Conservation (phyloP, 139 green algal species). For the Auxenochlorella protothecoides region DNA sequence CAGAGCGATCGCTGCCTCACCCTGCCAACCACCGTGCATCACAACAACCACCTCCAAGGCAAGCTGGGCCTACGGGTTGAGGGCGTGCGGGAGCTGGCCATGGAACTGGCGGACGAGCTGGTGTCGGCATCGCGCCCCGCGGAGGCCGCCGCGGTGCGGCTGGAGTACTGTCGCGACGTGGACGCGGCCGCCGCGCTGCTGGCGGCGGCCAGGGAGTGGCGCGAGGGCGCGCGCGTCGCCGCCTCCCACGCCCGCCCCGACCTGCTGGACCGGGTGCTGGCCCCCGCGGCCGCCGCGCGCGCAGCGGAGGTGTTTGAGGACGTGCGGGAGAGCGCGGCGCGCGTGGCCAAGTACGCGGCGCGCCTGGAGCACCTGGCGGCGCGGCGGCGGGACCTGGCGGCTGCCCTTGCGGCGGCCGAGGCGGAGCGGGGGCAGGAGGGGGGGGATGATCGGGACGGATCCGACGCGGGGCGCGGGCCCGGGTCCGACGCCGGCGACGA, state of each 20-base stretch:
- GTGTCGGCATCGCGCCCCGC: constrained; percentile 20
- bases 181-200: constrained; percentile 40
- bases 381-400: constrained; percentile 6
- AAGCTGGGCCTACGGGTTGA: constrained; percentile 27
- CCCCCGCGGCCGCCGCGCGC: constrained; percentile 31
- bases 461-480: neutral
- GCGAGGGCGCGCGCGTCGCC: constrained; percentile 25
- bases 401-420: constrained; percentile 6
- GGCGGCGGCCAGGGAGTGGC: constrained; percentile 40
- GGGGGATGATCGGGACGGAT: neutral
- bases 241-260: constrained; percentile 20
- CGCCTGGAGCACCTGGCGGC: constrained; percentile 54
- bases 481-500: neutral
- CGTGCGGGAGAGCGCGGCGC: constrained; percentile 37
- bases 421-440: constrained; percentile 14
- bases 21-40: too few species aligned
- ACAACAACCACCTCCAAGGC: neutral
- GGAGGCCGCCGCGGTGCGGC: constrained; percentile 53
- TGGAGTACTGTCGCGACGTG: constrained; percentile 37
- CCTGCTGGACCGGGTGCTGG: constrained; percentile 39
- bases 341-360: constrained; percentile 61
- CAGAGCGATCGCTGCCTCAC: too few species aligned
- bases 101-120: constrained; percentile 58
- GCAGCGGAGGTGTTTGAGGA: constrained; percentile 22
- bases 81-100: constrained; percentile 39